Evolutionary conservation across 371 early-diverging fungal species (phyloP).

Genomic region (Mycotypha africana): DNA sequence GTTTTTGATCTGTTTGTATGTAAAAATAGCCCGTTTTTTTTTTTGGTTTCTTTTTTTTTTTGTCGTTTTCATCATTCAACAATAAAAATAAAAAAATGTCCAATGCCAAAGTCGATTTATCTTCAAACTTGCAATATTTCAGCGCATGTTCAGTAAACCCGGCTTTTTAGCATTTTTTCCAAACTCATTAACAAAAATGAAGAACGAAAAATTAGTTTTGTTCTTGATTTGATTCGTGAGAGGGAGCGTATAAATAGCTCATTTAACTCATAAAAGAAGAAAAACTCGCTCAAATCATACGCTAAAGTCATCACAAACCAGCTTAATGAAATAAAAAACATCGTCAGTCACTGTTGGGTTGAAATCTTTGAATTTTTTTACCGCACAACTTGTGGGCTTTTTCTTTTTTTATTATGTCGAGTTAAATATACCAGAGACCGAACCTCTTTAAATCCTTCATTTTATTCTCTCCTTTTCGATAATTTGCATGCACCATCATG

Average conservation of each 20-base stretch:
- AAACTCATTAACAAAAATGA: no score
- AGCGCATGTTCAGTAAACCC: constrained; percentile 35
- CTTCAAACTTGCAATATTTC: constrained; percentile 33
- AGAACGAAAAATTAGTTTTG: constrained; percentile 18
- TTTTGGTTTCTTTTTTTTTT: no score
- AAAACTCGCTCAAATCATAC: constrained; percentile 10
- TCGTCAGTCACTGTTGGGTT: no score
- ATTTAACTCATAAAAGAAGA: constrained; percentile 11
- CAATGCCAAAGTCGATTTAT: constrained; percentile 32
- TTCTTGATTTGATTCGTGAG: constrained; percentile 16
- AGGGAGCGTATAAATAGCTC: constrained; percentile 25
- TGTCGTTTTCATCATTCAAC: no score
- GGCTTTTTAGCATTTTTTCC: constrained; percentile 33
- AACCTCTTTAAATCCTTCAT: constrained; percentile 36
- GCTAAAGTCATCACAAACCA: constrained; percentile 20
- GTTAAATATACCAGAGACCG: constrained; percentile 39
- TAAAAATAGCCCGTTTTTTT: no score
- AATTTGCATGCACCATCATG: constrained; percentile 46
- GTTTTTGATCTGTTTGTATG: no score
- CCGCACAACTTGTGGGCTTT: no score
- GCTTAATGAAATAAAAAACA: neutral
- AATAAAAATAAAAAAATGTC: no score
- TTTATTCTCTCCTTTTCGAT: constrained; percentile 50
- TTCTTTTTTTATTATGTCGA: neutral
- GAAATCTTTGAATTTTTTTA: no score